Evolutionary conservation across 805 yeast genomes (phyloP).

Genomic region (Hanseniaspora clermontiae): DNA sequence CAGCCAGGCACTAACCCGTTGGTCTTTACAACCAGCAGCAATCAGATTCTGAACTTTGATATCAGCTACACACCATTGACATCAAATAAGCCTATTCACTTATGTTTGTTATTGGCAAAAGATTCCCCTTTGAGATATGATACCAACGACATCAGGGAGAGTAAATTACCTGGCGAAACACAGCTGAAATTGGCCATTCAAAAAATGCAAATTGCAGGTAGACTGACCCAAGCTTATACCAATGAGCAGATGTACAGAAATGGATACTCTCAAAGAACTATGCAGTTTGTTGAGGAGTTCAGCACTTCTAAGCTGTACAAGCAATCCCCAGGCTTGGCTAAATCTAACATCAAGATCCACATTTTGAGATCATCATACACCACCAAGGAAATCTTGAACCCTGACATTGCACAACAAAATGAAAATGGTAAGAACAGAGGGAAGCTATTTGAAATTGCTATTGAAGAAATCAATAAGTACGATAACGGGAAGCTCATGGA

Average conservation of each 20-base stretch:
- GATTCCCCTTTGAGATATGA: conserved; percentile 67
- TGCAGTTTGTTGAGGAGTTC: conserved; percentile 56
- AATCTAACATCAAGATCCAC: conserved; percentile 51
- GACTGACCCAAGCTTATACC: conserved; percentile 84
- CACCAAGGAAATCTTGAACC: conserved; percentile 58
- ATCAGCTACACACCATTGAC: conserved; percentile 43
- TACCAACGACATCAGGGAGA: conserved; percentile 32
- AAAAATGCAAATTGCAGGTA: conserved; percentile 68
- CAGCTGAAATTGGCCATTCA: conserved; percentile 55
- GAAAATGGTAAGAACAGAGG: conserved; percentile 58
- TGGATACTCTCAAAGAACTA: conserved; percentile 68
- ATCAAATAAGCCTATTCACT: conserved; percentile 65
- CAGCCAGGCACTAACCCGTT: conserved; percentile 56
- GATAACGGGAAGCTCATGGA: conserved; percentile 38
- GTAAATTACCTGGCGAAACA: conserved; percentile 41
- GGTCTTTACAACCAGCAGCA: conserved; percentile 30
- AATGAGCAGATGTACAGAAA: conserved; percentile 73
- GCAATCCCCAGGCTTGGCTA: conserved; percentile 32
- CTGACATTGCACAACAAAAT: conserved; percentile 80
- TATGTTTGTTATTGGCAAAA: conserved; percentile 60
- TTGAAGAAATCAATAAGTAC: conserved; percentile 50
- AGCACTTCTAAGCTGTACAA: conserved; percentile 23
- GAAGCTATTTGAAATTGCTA: conserved; percentile 63
- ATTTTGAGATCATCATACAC: conserved; percentile 55
- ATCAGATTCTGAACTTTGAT: conserved; percentile 28